A percentile compares a stretch with the other conserved stretches of the same genome.
Conservation (phyloP, 2,329 filamentous ascomycete species). For the Cladosporium sp. region DNA sequence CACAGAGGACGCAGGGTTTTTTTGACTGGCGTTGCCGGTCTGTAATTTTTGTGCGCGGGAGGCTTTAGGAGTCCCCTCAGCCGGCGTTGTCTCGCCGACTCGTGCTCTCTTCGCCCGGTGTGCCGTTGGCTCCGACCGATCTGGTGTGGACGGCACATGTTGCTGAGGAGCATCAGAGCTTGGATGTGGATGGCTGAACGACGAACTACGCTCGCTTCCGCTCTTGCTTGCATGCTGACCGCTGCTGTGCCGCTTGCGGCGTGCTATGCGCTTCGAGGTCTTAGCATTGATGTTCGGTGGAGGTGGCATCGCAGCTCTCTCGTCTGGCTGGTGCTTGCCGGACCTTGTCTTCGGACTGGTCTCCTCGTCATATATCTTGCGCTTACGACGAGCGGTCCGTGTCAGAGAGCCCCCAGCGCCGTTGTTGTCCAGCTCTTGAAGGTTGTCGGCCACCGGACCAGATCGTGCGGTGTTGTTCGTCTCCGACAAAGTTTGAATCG, state of each 20-base stretch:
- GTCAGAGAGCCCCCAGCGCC: conserved; percentile 2
- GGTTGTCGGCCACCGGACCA: conserved; percentile 1
- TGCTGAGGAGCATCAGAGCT: conserved; percentile 1
- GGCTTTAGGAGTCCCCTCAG: background rate
- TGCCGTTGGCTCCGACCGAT: background rate
- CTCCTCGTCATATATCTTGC: background rate
- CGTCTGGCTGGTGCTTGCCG: conserved; percentile 1
- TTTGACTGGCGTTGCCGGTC: background rate
- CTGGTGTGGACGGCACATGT: conserved; percentile 3
- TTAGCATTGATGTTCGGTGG: background rate
- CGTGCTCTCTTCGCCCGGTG: background rate
- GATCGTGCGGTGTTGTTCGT: background rate
- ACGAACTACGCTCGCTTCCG: conserved; percentile 14
- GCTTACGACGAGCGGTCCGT: background rate
- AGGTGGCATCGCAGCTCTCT: conserved; percentile 13
- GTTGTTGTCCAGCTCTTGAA: conserved; percentile 10
- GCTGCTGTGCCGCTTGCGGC: background rate
- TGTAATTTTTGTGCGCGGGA: background rate
- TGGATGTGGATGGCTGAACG: conserved; percentile 1
- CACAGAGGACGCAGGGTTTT: background rate
- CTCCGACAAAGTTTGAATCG: background rate
- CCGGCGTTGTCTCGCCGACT: background rate
- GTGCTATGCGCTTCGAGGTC: background rate
- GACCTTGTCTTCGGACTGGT: background rate
- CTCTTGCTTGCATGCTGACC: background rate